phyloP scores from a whole-genome alignment of 1,139 yeast genomes.

The Zygoascus sp. region DNA sequence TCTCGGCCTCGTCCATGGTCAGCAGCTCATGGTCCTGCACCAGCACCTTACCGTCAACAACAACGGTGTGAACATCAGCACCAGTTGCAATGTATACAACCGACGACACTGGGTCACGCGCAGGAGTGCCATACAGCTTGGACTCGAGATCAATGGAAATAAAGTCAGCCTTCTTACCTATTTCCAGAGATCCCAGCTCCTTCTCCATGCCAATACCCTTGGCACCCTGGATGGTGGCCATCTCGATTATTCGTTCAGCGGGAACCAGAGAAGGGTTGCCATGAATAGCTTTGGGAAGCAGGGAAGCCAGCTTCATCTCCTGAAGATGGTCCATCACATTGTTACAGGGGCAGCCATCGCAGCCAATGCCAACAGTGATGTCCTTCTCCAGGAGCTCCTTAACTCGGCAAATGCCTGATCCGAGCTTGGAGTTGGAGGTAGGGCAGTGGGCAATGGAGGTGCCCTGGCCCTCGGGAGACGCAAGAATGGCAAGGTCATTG shows the following conservation, averaged over 20 bases:
- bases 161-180: constrained; percentile 17
- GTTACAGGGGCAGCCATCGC: constrained; percentile 17
- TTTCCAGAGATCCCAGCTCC: constrained; percentile 14
- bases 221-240: constrained; percentile 16
- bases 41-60: constrained; percentile 14
- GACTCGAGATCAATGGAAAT: constrained; percentile 16
- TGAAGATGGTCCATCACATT: constrained; percentile 15
- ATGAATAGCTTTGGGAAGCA: constrained; percentile 12
- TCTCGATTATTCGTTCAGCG: constrained; percentile 14
- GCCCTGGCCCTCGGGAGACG: constrained; percentile 10
- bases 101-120: constrained; percentile 13
- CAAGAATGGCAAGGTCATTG: constrained; percentile 12
- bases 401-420: constrained; percentile 15
- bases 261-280: constrained; percentile 10
- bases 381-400: constrained; percentile 12
- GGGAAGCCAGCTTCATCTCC: constrained; percentile 16
- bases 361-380: constrained; percentile 14
- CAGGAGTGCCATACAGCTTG: constrained; percentile 14
- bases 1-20: constrained; percentile 27
- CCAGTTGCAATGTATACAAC: constrained; percentile 16
- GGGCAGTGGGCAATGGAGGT: constrained; percentile 15
- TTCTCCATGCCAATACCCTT: constrained; percentile 14
- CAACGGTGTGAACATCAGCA: constrained; percentile 13
- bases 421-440: constrained; percentile 15
- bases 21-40: constrained; percentile 14